Evolutionary conservation across 495 filamentous ascomycete genomes (phyloP).

Genomic region (Daldinia grandis): DNA sequence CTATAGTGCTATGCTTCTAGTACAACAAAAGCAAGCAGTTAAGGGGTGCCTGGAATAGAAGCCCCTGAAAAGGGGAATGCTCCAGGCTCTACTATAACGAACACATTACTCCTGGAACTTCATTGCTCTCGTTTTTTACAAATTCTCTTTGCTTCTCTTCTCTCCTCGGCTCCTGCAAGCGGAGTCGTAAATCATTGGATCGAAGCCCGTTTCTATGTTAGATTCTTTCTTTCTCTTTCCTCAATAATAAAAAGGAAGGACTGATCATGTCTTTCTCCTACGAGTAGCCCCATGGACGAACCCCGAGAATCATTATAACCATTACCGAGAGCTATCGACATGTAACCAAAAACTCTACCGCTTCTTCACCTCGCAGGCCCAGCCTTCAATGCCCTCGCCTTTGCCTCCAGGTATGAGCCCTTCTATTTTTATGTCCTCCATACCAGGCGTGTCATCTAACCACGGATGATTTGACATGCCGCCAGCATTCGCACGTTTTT

Average conservation of each 20-base stretch:
- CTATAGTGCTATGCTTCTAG: background rate
- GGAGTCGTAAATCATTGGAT: constrained; percentile 35
- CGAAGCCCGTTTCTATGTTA: constrained; percentile 37
- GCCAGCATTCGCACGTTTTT: constrained; percentile 90
- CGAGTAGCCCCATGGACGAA: background rate
- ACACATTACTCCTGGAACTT: constrained; percentile 13
- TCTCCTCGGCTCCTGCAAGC: constrained; percentile 4
- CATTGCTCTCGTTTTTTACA: constrained; percentile 5
- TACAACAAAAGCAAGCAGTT: background rate
- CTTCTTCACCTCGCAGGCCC: constrained; percentile 91
- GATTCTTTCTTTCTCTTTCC: constrained; percentile 28
- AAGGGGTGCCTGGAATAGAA: background rate
- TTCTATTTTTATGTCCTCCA: constrained; percentile 78
- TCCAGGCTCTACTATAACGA: constrained; percentile 6
- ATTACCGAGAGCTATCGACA: constrained; percentile 13
- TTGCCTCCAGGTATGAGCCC: constrained; percentile 77
- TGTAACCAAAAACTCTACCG: constrained; percentile 54
- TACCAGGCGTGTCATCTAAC: constrained; percentile 83
- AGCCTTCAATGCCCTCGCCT: constrained; percentile 95
- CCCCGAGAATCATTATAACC: constrained; percentile 13
- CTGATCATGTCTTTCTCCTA: constrained; percentile 1
- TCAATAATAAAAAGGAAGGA: constrained; percentile 27
- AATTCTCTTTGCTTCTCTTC: constrained; percentile 9
- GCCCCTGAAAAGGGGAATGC: background rate
- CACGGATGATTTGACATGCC: constrained; percentile 89